phyloP scores from a whole-genome alignment of 768 basidiomycete species.

The Dacryopinax spathularia region DNA sequence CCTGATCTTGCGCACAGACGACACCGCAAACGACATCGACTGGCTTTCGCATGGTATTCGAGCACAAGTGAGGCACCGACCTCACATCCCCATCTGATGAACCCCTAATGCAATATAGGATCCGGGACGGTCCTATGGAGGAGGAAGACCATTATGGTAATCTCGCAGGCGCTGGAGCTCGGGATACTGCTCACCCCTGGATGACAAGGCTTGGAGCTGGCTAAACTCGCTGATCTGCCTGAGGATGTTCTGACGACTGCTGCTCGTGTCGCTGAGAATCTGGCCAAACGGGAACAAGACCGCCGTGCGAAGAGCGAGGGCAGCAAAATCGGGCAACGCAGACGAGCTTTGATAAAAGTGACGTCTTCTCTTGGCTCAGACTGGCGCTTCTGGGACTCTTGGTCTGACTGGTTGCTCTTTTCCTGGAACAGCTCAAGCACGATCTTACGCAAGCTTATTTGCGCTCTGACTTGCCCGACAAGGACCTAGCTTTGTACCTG shows the following conservation, averaged over 20 bases:
- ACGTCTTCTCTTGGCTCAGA: not conserved
- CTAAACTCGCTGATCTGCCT: constrained; percentile 76
- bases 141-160: constrained; percentile 59
- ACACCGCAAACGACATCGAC: not conserved
- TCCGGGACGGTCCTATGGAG: constrained; percentile 55
- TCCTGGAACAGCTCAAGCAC: constrained; percentile 33
- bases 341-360: constrained; percentile 59
- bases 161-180: not conserved
- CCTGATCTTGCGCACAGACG: no score
- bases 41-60: not conserved
- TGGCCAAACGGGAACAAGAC: constrained; percentile 43
- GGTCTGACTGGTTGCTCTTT: not conserved
- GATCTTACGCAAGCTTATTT: constrained; percentile 62
- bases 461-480: constrained; percentile 57
- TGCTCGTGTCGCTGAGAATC: constrained; percentile 41
- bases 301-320: constrained; percentile 49
- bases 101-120: constrained; percentile 30
- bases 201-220: constrained; percentile 66
- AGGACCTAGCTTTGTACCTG: constrained; percentile 52
- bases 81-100: not conserved
- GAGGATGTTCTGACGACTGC: constrained; percentile 50
- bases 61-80: not conserved
- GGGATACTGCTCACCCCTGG: constrained; percentile 7
- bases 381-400: not conserved
- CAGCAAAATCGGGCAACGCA: constrained; percentile 41